These are phyloP conservation scores for Quercus berberidifolia DNA, from an alignment of 306 rosid genomes.

Conservation along the genomic window DNA sequence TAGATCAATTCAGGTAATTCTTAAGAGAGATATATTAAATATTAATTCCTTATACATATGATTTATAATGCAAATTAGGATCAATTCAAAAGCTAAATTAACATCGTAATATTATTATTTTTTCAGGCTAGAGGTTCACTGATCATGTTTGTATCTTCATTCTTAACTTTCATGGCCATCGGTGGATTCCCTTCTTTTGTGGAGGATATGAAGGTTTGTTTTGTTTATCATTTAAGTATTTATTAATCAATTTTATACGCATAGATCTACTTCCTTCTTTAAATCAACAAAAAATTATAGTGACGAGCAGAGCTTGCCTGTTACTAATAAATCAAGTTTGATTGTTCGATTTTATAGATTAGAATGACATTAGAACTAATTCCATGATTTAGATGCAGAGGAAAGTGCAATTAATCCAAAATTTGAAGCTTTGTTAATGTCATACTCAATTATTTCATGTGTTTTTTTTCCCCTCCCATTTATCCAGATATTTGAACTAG, in stretches of 20 bases:
- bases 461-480: not conserved
- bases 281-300: too few relatives aligned
- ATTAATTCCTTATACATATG: too few relatives aligned
- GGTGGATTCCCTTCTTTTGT: slow-evolving; percentile 82
- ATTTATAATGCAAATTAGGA: slow-evolving; percentile 2
- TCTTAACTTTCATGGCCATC: slow-evolving; percentile 65
- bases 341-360: too few relatives aligned
- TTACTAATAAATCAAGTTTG: too few relatives aligned
- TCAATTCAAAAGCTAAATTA: slow-evolving; percentile 1
- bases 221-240: not conserved
- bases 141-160: slow-evolving; percentile 40
- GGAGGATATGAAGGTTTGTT: slow-evolving; percentile 65
- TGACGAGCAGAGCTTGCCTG: too few relatives aligned
- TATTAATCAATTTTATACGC: not conserved
- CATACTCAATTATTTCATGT: not conserved
- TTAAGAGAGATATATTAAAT: not conserved
- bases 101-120: not conserved
- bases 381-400: too few relatives aligned
- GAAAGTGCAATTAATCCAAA: too few relatives aligned
- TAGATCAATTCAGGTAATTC: slow-evolving; percentile 41
- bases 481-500: slow-evolving; percentile 42
- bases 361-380: too few relatives aligned
- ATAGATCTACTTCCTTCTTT: not conserved
- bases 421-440: not conserved
- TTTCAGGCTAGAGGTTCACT: slow-evolving; percentile 65